A percentile compares a stretch with the other conserved stretches of the same genome.
Conservation (phyloP, 2,329 filamentous ascomycete genomes). For the Fusarium tuaranense region DNA sequence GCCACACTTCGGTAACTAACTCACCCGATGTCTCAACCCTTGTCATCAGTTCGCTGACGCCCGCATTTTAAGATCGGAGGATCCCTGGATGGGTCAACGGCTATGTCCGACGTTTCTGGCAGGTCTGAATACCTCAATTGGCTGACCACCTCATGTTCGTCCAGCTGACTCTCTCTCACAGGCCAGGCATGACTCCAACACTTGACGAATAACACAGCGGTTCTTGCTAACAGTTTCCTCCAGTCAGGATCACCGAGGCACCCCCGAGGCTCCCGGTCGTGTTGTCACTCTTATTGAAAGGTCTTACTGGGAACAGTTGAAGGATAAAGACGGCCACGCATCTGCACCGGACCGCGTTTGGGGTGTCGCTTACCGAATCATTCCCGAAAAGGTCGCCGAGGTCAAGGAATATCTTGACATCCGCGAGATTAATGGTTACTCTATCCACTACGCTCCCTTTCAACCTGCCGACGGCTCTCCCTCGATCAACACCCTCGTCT, state of each 20-base stretch:
- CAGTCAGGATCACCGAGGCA: slow-evolving; percentile 95
- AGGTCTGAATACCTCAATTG: slow-evolving; percentile 70
- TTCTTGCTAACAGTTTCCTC: slow-evolving; percentile 6
- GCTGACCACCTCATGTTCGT: background rate
- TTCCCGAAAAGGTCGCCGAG: slow-evolving; percentile 76
- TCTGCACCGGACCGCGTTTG: slow-evolving; percentile 77
- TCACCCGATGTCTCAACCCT: slow-evolving; percentile 4
- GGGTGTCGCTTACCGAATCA: slow-evolving; percentile 93
- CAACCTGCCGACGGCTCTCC: slow-evolving; percentile 59
- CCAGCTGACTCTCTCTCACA: slow-evolving; percentile 31
- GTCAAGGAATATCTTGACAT: slow-evolving; percentile 94
- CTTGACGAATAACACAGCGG: background rate
- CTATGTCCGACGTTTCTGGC: slow-evolving; percentile 97
- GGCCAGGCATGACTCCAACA: slow-evolving; percentile 48
- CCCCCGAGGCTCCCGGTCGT: slow-evolving; percentile 85
- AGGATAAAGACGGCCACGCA: slow-evolving; percentile 76
- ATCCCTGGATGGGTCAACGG: slow-evolving; percentile 92
- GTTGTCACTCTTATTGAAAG: slow-evolving; percentile 93
- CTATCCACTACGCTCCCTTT: slow-evolving; percentile 91
- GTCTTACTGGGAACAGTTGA: slow-evolving; percentile 83
- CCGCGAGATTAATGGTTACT: slow-evolving; percentile 97
- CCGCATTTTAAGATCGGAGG: slow-evolving; percentile 73
- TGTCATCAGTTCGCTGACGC: slow-evolving; percentile 11
- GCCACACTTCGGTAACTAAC: slow-evolving; percentile 83
- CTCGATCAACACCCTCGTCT: slow-evolving; percentile 75